Conservation (phyloP, 768 basidiomycete genomes). For the Lactarius deliciosus region DNA sequence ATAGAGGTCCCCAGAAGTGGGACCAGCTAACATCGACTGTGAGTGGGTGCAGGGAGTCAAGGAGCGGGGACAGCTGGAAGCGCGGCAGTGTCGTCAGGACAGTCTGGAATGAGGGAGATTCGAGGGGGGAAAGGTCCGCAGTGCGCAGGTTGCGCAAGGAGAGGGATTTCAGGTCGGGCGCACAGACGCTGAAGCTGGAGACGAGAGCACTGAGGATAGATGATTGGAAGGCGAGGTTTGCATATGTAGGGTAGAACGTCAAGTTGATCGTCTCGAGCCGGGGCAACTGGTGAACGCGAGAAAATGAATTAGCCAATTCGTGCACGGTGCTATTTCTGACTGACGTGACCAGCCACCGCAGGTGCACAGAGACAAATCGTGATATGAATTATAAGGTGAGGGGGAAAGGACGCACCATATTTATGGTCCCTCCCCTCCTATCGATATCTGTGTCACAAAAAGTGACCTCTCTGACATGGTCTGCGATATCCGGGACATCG, state of each 20-base stretch:
- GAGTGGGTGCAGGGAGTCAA: not conserved
- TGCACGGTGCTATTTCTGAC: not conserved
- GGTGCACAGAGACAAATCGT: not conserved
- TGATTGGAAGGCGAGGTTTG: not conserved
- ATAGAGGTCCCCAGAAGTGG: not conserved
- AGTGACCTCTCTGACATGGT: not conserved
- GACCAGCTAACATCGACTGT: not conserved
- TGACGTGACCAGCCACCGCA: not conserved
- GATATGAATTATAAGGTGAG: not conserved
- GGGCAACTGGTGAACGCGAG: not conserved
- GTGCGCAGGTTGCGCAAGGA: not conserved
- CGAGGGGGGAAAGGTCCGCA: not conserved
- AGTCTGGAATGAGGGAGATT: not conserved
- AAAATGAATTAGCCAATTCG: not conserved
- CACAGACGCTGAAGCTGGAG: not conserved
- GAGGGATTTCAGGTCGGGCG: not conserved
- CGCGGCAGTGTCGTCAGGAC: not conserved
- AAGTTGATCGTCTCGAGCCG: not conserved
- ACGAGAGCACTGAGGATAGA: conserved; percentile 4
- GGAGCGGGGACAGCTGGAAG: not conserved
- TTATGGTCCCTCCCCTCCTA: not conserved
- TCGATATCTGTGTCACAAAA: not conserved
- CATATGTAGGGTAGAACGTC: not conserved
- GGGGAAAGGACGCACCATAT: not conserved
- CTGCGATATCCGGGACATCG: not conserved